Conservation (phyloP, 2,329 filamentous ascomycete genomes). For the Fusarium sp. region DNA sequence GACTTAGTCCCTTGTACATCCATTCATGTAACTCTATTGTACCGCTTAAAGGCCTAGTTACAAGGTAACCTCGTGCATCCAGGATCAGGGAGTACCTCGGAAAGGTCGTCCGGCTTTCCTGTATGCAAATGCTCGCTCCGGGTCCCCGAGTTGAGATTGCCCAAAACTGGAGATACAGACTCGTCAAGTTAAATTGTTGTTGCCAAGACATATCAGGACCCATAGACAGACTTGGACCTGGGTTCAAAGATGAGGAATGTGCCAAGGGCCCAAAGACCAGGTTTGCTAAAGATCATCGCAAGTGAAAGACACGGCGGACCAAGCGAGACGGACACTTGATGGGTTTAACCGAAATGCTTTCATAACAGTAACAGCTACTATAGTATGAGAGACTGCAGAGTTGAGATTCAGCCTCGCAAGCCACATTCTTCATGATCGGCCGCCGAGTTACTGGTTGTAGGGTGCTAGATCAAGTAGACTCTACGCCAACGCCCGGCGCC, state of each 20-base stretch:
- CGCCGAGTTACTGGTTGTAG: neutral
- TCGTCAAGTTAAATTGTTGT: neutral
- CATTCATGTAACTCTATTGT: constrained; percentile 5
- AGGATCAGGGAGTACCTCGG: constrained; percentile 17
- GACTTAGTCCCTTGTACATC: neutral
- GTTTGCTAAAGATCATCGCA: neutral
- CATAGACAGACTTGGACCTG: neutral
- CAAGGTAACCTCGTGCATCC: neutral
- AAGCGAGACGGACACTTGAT: neutral
- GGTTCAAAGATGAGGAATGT: constrained; percentile 15
- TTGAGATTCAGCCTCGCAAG: neutral
- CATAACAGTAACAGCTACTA: neutral
- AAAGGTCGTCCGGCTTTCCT: constrained; percentile 14
- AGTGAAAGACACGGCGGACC: neutral
- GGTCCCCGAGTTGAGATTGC: constrained; percentile 4
- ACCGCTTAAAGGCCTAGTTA: neutral
- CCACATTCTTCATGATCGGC: neutral
- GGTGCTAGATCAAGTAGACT: constrained; percentile 10
- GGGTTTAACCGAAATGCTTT: neutral
- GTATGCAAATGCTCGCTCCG: constrained; percentile 26
- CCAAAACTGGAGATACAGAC: constrained; percentile 9
- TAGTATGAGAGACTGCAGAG: neutral
- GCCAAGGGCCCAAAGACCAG: constrained; percentile 17
- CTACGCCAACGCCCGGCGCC: neutral
- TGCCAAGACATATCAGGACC: constrained; percentile 17